Conservation (phyloP, 495 filamentous ascomycete species). For the Aspergillus saccharolyticus region DNA sequence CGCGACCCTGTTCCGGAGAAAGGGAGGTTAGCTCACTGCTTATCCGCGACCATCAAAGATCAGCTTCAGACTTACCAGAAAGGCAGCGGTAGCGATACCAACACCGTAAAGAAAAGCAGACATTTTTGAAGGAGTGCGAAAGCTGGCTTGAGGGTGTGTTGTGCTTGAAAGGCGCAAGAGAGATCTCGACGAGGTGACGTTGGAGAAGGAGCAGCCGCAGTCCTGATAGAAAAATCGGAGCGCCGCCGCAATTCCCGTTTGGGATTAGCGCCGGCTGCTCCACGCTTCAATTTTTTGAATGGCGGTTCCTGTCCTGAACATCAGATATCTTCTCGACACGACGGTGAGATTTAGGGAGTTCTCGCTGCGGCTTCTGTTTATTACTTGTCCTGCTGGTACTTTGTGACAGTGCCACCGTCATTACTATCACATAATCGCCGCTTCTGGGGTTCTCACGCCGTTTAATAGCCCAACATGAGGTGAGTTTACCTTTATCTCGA, state of each 20-base stretch:
- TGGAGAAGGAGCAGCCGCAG: conserved; percentile 8
- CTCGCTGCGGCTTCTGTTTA: background rate
- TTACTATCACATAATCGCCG: background rate
- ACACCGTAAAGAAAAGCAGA: conserved; percentile 51
- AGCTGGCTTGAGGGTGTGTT: background rate
- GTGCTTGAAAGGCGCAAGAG: background rate
- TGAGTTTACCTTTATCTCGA: conserved; percentile 14
- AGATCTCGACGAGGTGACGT: conserved; percentile 12
- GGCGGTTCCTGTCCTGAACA: conserved; percentile 16
- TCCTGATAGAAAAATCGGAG: conserved; percentile 29
- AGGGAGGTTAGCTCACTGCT: conserved; percentile 13
- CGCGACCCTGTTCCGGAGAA: conserved; percentile 64
- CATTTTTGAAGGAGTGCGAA: conserved; percentile 46
- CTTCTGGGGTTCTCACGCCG: background rate
- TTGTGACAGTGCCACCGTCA: background rate
- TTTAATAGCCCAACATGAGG: conserved; percentile 28
- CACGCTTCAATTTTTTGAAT: conserved; percentile 28
- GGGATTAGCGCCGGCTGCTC: conserved; percentile 22
- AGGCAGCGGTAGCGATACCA: conserved; percentile 67
- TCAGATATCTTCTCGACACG: conserved; percentile 13
- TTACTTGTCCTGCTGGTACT: background rate
- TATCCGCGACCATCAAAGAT: background rate
- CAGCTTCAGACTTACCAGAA: conserved; percentile 53
- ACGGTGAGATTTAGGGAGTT: background rate
- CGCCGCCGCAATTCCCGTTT: conserved; percentile 17